Evolutionary conservation across 2,329 filamentous ascomycete genomes (phyloP).

Genomic region (Fusarium abutilonis): DNA sequence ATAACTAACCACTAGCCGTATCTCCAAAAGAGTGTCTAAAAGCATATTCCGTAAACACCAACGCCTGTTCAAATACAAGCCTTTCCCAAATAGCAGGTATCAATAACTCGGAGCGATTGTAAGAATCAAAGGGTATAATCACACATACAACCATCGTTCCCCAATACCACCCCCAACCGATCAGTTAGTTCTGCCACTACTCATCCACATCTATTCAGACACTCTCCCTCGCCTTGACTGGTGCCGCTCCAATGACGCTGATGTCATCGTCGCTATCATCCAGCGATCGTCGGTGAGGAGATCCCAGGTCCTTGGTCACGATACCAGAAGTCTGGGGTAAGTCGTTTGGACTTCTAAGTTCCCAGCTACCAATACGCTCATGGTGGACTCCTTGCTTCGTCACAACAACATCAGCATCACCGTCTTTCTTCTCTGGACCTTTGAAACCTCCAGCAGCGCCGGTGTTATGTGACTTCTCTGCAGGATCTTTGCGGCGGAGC

Average conservation of each 20-base stretch:
- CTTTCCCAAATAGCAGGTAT: constrained; percentile 5
- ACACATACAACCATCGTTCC: constrained; percentile 1
- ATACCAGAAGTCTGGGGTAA: constrained; percentile 34
- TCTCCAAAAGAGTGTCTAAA: constrained; percentile 25
- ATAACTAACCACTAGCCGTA: neutral
- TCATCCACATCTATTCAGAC: constrained; percentile 43
- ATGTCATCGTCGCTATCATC: constrained; percentile 49
- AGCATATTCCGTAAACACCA: constrained; percentile 9
- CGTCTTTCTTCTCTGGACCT: constrained; percentile 56
- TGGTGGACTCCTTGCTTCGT: constrained; percentile 54
- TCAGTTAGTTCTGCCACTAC: neutral
- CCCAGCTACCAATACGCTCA: constrained; percentile 62
- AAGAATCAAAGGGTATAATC: constrained; percentile 42
- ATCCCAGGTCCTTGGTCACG: constrained; percentile 40
- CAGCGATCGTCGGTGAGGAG: constrained; percentile 32
- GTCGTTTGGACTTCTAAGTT: constrained; percentile 48
- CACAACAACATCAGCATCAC: constrained; percentile 56
- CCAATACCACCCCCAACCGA: neutral
- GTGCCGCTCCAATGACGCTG: constrained; percentile 50
- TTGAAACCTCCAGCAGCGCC: constrained; percentile 54
- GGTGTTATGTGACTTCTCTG: constrained; percentile 5
- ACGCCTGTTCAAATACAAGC: constrained; percentile 23
- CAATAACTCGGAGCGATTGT: constrained; percentile 25
- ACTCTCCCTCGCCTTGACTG: constrained; percentile 53
- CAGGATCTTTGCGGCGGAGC: constrained; percentile 36